Conservation (phyloP, 2,329 filamentous ascomycete genomes). For the Zalaria obscura region DNA sequence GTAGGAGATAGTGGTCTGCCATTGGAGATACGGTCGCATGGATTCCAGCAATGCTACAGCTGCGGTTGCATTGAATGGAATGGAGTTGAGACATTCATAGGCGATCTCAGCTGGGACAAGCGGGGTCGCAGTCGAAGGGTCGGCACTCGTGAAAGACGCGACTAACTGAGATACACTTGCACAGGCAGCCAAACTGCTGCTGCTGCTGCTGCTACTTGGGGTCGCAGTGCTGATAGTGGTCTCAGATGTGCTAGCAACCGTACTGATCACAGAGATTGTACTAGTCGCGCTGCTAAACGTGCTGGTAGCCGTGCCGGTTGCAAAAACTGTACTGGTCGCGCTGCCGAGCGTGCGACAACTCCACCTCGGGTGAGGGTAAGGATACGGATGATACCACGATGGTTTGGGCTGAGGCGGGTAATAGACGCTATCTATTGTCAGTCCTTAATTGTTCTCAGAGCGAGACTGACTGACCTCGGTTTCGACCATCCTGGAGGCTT, state of each 20-base stretch:
- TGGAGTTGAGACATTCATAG: constrained; percentile 30
- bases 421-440: background rate
- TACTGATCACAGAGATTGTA: background rate
- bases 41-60: constrained; percentile 25
- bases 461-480: background rate
- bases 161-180: constrained; percentile 12
- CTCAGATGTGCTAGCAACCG: background rate
- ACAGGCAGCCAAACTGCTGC: constrained; percentile 7
- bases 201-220: background rate
- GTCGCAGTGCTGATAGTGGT: background rate
- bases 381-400: background rate
- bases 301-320: too few relatives aligned
- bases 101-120: constrained; percentile 29
- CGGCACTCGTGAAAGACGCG: constrained; percentile 10
- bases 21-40: constrained; percentile 30
- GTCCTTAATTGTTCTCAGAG: background rate
- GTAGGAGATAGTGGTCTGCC: constrained; percentile 31
- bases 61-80: constrained; percentile 29
- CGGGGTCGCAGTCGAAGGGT: constrained; percentile 15
- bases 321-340: background rate
- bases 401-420: background rate
- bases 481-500: background rate
- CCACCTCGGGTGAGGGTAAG: background rate
- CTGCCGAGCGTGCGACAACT: background rate
- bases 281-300: background rate